Base-by-base conservation (phyloP, 257 asterid genomes). In the Scutellaria barbata region DNA sequence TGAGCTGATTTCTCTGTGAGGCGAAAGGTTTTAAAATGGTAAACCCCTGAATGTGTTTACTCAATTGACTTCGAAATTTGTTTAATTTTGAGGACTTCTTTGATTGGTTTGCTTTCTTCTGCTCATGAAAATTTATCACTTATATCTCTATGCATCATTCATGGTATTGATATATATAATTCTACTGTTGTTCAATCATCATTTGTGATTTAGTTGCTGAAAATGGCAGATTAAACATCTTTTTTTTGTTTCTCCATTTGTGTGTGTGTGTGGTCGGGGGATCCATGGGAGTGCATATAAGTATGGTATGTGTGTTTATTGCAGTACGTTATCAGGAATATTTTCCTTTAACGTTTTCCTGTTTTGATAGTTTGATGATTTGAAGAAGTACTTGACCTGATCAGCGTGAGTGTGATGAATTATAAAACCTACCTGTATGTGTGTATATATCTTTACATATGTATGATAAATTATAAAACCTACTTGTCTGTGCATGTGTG, bases 1-100 rank as follows among this genome's bases (percentile, higher is more conserved):
- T 76, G 68, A 58, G 48, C 41, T 61, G 60, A 63, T 73, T 68
- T 76, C 41, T 43, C 48, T 0, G 39, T 16, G 72, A 75, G 48
- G 59, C 67, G 18, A 54, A 53, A 61, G 50, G 25, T 48, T 45
- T 12, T 13, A 58, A 59, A 66, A 83, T 77, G 87, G 85, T 83
- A 74, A 63, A 63, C 13, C 57, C 60, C 72, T 51, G n/a, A 43
- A n/a, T 78, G 43, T 43, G 17, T 80, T 50, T 7, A 51, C 37
- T 58, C 57, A 65, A 22, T 54, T 73, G 58, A 75, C 25, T 16
- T 30, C 51, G 37, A n/a, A 33, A 40, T 18, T 59, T 61, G 62
- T 7, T 73, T 43, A 20, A 5, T 35, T 69, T 53, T 47, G 1
- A 37, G 57, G 71, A 56, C 42, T 54, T 60, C 7, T 33, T 69